Evolutionary conservation across 140 eudicot genomes (phyloP).

Genomic region (Bidens hawaiensis): DNA sequence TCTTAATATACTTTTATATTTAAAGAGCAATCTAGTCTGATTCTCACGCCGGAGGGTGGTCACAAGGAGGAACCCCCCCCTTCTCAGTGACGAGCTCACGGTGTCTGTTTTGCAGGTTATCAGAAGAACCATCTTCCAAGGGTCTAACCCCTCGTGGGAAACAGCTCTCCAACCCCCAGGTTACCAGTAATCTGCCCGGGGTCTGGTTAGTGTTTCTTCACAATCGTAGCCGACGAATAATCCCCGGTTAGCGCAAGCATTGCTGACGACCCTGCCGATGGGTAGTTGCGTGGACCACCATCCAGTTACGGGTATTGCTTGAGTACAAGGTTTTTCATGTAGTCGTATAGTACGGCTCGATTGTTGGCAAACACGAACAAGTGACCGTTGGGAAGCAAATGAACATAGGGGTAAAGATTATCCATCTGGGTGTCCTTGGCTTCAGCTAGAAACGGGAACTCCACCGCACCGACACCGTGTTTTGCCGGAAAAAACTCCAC

Average conservation of each 20-base stretch:
- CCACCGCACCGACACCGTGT: constrained; percentile 26
- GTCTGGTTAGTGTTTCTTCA: too few relatives aligned
- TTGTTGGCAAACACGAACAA: constrained; percentile 72
- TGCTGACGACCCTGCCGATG: constrained; percentile 81
- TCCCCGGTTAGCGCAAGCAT: constrained; percentile 60
- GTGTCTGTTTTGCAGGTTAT: too few relatives aligned
- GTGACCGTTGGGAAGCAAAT: constrained; percentile 62
- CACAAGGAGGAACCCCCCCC: too few relatives aligned
- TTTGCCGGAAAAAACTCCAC: constrained; percentile 59
- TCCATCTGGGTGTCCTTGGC: constrained; percentile 55
- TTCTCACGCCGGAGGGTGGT: too few relatives aligned
- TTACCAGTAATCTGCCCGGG: too few relatives aligned
- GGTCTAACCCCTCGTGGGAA: too few relatives aligned
- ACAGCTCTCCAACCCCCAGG: too few relatives aligned
- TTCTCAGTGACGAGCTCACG: too few relatives aligned
- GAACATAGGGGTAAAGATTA: constrained; percentile 72
- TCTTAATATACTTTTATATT: too few relatives aligned
- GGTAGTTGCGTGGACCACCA: constrained; percentile 84
- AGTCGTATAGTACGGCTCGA: constrained; percentile 52
- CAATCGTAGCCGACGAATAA: constrained; percentile 47
- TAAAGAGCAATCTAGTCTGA: too few relatives aligned
- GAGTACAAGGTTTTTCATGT: constrained; percentile 20
- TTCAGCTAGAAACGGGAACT: constrained; percentile 45
- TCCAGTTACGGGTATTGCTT: constrained; percentile 37
- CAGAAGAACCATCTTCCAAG: too few relatives aligned